Percentiles rank a stretch among this genome's conserved stretches.
Evolutionary conservation across 2,329 filamentous ascomycete genomes (phyloP).

Genomic region (Aspergillus sp.): DNA sequence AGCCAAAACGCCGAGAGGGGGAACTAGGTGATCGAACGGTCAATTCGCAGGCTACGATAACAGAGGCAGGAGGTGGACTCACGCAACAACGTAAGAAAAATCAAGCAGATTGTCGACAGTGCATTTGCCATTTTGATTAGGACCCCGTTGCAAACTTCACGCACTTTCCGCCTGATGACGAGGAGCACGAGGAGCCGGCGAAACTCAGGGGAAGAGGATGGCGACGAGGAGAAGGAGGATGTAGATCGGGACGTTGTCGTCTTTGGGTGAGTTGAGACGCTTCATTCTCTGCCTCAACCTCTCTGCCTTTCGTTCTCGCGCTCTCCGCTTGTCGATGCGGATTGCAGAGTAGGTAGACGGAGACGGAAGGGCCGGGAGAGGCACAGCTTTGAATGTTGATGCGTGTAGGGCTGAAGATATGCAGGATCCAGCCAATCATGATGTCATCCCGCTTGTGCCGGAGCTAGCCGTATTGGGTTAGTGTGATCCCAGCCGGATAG

Average conservation of each 20-base stretch:
- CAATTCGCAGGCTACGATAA: conserved; percentile 7
- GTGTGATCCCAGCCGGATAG: background rate
- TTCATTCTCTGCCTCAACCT: too few species aligned
- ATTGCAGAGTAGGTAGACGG: too few species aligned
- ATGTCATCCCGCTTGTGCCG: background rate
- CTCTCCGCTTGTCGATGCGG: too few species aligned
- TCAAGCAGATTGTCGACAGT: conserved; percentile 32
- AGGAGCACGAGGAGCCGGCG: conserved; percentile 11
- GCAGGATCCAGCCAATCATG: background rate
- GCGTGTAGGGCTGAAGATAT: background rate
- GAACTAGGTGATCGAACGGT: conserved; percentile 44
- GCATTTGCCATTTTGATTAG: conserved; percentile 26
- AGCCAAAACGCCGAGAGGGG: conserved; percentile 54
- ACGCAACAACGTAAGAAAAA: conserved; percentile 41
- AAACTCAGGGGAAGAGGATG: conserved; percentile 18
- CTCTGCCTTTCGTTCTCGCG: too few species aligned
- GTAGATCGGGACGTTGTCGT: conserved; percentile 18
- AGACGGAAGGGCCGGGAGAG: background rate
- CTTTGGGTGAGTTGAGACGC: conserved; percentile 13
- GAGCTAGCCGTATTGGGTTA: background rate
- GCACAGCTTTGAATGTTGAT: conserved; percentile 2
- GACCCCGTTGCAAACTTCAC: too few species aligned
- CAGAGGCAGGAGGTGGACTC: conserved; percentile 10
- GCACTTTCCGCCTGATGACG: conserved; percentile 10
- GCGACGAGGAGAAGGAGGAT: conserved; percentile 19